Percentiles rank a stretch among this genome's conserved stretches.
These are phyloP conservation scores for Protomyces inundatus DNA, from an alignment of 1,139 yeast species.

Conservation along the genomic window DNA sequence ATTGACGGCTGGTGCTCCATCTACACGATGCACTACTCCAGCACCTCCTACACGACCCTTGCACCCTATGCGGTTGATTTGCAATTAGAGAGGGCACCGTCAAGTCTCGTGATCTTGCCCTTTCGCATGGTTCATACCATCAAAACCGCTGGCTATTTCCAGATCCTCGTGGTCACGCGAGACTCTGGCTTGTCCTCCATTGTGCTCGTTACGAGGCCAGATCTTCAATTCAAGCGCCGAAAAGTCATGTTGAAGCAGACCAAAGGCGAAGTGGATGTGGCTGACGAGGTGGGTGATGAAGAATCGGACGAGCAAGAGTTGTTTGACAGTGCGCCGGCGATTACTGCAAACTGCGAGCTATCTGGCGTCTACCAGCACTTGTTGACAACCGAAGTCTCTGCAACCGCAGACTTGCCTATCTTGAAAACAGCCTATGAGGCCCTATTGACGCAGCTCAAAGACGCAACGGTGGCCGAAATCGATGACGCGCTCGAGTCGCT, in stretches of 20 bases:
- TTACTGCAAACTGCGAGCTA: neutral
- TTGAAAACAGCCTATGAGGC: neutral
- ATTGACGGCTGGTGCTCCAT: neutral
- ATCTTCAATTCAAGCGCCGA: neutral
- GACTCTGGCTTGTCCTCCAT: neutral
- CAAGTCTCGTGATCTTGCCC: neutral
- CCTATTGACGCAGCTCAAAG: neutral
- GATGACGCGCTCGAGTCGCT: neutral
- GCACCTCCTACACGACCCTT: neutral
- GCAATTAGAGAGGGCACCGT: neutral
- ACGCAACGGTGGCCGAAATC: neutral
- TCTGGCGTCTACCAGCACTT: neutral
- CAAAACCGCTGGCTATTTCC: neutral
- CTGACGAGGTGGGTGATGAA: slow-evolving; percentile 5
- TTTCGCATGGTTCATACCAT: neutral
- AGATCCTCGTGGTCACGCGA: neutral
- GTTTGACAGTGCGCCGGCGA: neutral
- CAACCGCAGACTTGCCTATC: neutral
- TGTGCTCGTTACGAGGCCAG: neutral
- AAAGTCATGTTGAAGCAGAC: neutral
- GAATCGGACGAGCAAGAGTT: slow-evolving; percentile 3
- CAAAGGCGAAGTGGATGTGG: neutral
- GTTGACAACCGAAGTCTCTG: neutral
- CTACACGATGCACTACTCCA: neutral
- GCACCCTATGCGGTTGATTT: neutral